Conservation (phyloP, 2,329 filamentous ascomycete genomes). For the Lachnellula hyalina region DNA sequence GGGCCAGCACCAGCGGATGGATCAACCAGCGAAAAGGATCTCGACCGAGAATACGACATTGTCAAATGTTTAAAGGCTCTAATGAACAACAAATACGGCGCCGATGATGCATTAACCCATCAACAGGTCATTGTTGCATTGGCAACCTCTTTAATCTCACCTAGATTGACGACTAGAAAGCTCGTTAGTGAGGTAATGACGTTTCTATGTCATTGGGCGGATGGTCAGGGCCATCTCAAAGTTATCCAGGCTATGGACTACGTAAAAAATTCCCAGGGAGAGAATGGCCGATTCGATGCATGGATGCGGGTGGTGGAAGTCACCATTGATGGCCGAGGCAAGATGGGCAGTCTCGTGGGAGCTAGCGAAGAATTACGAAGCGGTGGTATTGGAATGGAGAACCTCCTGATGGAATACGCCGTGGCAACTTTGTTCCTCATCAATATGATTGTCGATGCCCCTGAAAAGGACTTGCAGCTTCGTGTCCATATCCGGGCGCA, state of each 20-base stretch:
- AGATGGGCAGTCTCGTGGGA: slow-evolving; percentile 97
- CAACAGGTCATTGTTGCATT: slow-evolving; percentile 87
- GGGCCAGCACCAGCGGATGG: slow-evolving; percentile 48
- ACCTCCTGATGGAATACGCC: slow-evolving; percentile 97
- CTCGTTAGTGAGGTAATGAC: slow-evolving; percentile 94
- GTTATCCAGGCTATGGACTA: slow-evolving; percentile 90
- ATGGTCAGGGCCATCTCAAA: slow-evolving; percentile 83
- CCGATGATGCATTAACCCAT: slow-evolving; percentile 87
- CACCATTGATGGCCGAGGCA: slow-evolving; percentile 91
- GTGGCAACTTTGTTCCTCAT: slow-evolving; percentile 90
- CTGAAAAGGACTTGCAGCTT: slow-evolving; percentile 81
- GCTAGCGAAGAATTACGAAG: slow-evolving; percentile 94
- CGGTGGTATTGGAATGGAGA: slow-evolving; percentile 97
- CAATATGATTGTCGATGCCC: slow-evolving; percentile 93
- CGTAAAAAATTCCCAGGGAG: slow-evolving; percentile 80
- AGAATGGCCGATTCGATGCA: slow-evolving; percentile 93
- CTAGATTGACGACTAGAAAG: slow-evolving; percentile 85
- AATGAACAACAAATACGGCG: slow-evolving; percentile 99
- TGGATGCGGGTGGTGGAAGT: slow-evolving; percentile 99
- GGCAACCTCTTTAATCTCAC: slow-evolving; percentile 79
- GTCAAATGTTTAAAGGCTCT: slow-evolving; percentile 95
- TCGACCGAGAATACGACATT: slow-evolving; percentile 84
- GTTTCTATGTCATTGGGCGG: slow-evolving; percentile 91
- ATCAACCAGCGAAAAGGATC: slow-evolving; percentile 56
- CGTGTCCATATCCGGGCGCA: slow-evolving; percentile 93